A percentile compares a stretch with the other conserved stretches of the same genome.
Evolutionary conservation across 805 yeast species (phyloP).

Genomic region (Saccharomyces cerevisiae): DNA sequence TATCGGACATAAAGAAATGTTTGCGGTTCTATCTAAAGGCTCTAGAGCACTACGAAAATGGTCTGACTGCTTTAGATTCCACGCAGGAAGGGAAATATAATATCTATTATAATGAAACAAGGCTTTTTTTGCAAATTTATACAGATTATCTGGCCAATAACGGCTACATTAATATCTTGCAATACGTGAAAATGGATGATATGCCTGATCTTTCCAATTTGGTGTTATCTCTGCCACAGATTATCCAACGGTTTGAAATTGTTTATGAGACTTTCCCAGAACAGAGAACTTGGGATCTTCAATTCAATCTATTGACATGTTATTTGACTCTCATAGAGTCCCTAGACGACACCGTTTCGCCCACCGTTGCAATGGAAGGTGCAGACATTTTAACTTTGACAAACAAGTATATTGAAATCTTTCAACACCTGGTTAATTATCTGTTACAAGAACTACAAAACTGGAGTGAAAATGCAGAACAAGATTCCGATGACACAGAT

Average conservation of each 20-base stretch:
- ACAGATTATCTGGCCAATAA: constrained; percentile 24
- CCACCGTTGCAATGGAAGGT: constrained; percentile 4
- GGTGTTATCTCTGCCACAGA: constrained; percentile 11
- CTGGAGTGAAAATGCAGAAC: neutral
- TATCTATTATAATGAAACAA: constrained; percentile 25
- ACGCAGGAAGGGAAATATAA: constrained; percentile 31
- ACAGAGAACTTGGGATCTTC: constrained; percentile 27
- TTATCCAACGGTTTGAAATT: constrained; percentile 18
- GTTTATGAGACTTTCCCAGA: constrained; percentile 10
- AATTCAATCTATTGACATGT: constrained; percentile 25
- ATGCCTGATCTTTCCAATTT: constrained; percentile 11
- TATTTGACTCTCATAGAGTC: constrained; percentile 21
- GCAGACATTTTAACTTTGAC: constrained; percentile 12
- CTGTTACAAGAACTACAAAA: constrained; percentile 16
- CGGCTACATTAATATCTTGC: constrained; percentile 25
- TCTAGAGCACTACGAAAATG: constrained; percentile 27
- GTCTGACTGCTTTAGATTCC: constrained; percentile 21
- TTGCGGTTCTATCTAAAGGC: constrained; percentile 24
- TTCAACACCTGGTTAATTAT: constrained; percentile 10
- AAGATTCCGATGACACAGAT: neutral
- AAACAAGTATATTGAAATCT: constrained; percentile 11
- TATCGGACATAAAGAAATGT: constrained; percentile 27
- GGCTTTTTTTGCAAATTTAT: constrained; percentile 25
- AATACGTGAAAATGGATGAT: constrained; percentile 23
- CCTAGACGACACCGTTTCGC: constrained; percentile 3